Conservation (phyloP, 2,329 filamentous ascomycete genomes). For the Aspergillus awamori region DNA sequence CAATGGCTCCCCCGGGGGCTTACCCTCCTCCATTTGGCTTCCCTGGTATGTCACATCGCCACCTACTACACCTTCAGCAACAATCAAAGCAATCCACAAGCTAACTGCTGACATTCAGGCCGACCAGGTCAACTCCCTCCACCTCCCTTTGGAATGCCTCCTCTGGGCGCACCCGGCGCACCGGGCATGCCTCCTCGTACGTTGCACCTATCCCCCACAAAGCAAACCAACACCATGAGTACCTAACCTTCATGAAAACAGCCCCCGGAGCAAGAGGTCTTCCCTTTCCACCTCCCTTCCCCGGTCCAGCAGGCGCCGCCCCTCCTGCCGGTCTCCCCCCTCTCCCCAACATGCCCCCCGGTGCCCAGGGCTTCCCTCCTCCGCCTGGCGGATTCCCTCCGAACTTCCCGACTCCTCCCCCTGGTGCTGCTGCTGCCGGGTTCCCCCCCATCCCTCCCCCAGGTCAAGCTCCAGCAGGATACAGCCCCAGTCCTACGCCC, state of each 20-base stretch:
- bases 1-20: slow-evolving; percentile 65
- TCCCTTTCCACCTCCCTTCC: slow-evolving; percentile 55
- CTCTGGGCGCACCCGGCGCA: slow-evolving; percentile 43
- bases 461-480: slow-evolving; percentile 24
- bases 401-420: slow-evolving; percentile 51
- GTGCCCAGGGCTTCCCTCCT: slow-evolving; percentile 24
- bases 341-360: slow-evolving; percentile 42
- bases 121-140: slow-evolving; percentile 51
- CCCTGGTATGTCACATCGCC: slow-evolving; percentile 53
- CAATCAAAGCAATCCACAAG: too few species aligned
- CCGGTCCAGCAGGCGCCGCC: slow-evolving; percentile 38
- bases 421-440: slow-evolving; percentile 29
- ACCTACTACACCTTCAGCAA: too few species aligned
- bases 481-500: slow-evolving; percentile 31
- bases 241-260: slow-evolving; percentile 28
- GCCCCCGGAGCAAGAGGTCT: slow-evolving; percentile 59
- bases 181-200: slow-evolving; percentile 58
- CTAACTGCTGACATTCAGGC: slow-evolving; percentile 21
- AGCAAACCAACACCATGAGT: not conserved
- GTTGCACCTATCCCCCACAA: slow-evolving; percentile 30
- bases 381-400: slow-evolving; percentile 30
- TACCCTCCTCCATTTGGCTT: slow-evolving; percentile 64
- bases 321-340: slow-evolving; percentile 41
- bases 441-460: slow-evolving; percentile 37
- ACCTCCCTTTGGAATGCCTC: slow-evolving; percentile 61